Conservation (phyloP, 495 filamentous ascomycete species). For the Chaetomium cochliodes region DNA sequence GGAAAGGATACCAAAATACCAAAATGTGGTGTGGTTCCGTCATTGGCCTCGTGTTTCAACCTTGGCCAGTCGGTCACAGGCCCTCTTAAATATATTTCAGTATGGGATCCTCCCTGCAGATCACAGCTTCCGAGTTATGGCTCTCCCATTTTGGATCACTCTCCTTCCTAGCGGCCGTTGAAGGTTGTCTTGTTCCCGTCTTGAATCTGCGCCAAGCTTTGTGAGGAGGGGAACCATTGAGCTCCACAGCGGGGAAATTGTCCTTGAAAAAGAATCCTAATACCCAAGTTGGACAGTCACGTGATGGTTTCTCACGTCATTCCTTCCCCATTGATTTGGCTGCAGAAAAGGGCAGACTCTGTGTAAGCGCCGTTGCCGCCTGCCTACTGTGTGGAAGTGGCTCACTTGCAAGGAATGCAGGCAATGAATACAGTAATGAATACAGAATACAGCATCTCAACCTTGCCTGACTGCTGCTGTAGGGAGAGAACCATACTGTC, state of each 20-base stretch:
- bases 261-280: neutral
- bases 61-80: neutral
- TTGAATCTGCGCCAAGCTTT: neutral
- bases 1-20: neutral
- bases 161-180: neutral
- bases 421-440: too few relatives aligned
- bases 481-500: too few relatives aligned
- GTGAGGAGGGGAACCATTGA: neutral
- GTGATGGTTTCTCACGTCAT: too few relatives aligned
- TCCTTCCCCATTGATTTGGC: too few relatives aligned
- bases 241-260: neutral
- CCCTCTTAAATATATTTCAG: neutral
- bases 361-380: neutral
- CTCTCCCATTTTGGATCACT: neutral
- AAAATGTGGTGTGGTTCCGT: neutral
- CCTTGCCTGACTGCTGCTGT: too few relatives aligned
- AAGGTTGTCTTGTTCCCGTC: neutral
- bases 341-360: too few relatives aligned
- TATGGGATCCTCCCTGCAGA: conserved; percentile 20
- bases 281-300: neutral
- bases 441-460: too few relatives aligned
- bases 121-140: conserved; percentile 11
- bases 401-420: too few relatives aligned
- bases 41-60: neutral
- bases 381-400: neutral